Evolutionary conservation across 2,329 filamentous ascomycete genomes (phyloP), one percentile per base, ranked within the genome.

Genomic region (Ophiocordyceps camponoti-saundersi): DNA sequence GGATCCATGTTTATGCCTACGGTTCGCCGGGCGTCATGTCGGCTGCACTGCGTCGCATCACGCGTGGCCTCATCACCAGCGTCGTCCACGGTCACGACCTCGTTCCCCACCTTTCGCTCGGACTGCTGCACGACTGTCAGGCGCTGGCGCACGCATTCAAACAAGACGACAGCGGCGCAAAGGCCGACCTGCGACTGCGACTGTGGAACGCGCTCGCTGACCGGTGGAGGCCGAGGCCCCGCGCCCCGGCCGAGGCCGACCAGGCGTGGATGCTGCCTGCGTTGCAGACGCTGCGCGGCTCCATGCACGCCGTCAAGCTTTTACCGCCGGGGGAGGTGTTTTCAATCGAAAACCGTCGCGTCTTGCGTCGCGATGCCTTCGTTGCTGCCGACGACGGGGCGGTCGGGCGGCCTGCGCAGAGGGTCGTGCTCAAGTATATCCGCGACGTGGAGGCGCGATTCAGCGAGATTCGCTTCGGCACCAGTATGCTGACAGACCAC

Each of bases 1-100:
- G 81, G 3, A 82, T 88, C 20, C 84, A 89, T 54, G 84, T 87
- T 13, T 89, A 85, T 57, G 80, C 84, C 7, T 89, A 87, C 57
- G 84, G 84, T 0, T 79, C 83, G 2, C 82, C 83, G 0, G 76
- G 81, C 0, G 82, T 80, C 15, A 77, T 88, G 72, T 85, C 81
- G 0, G 70, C 80, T 0, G 75, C 79, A 2, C 70, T 89, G 8
- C 76, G 82, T 41, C 74, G 75, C 49, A 79, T 80, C 12, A 88
- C 84, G 0, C 72, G 80, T 15, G 83, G 82, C 1, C 70, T 89
- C 8, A 81, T 89, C 50, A 89, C 84, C 3, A 86, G 78, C 10
- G 71, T 84, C 5, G 74, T 87, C 12, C 80, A 88, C 54, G 80
- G 80, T 18, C 74, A 79, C 56, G 84, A 89, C 56, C 65, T 88